Evolutionary conservation across 352 stramenopile species (phyloP).

Genomic region (Phytophthora ohioensis): DNA sequence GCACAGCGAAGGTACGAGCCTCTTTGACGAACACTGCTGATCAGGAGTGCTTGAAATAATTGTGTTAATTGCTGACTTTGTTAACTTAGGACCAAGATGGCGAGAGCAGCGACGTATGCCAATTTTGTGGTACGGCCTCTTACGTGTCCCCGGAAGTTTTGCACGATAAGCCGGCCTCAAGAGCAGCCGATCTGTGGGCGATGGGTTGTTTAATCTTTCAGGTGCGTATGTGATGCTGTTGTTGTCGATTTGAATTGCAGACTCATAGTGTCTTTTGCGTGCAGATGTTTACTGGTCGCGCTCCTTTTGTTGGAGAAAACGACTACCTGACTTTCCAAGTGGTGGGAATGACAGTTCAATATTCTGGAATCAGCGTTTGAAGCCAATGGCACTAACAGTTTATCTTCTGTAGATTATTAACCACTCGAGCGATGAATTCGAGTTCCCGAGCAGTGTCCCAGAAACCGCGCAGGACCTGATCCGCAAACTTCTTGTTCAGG

Average conservation of each 20-base stretch:
- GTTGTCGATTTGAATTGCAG: background rate
- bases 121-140: slow-evolving; percentile 91
- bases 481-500: slow-evolving; percentile 77
- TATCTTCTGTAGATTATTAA: slow-evolving; percentile 71
- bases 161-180: slow-evolving; percentile 80
- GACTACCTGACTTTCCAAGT: slow-evolving; percentile 93
- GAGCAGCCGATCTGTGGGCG: slow-evolving; percentile 91
- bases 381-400: slow-evolving; percentile 10
- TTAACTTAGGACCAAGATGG: slow-evolving; percentile 76
- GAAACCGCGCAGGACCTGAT: slow-evolving; percentile 79
- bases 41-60: background rate
- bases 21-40: background rate
- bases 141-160: slow-evolving; percentile 94
- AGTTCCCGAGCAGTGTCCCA: slow-evolving; percentile 75
- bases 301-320: slow-evolving; percentile 90
- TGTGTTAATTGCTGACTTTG: slow-evolving; percentile 10
- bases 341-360: slow-evolving; percentile 35
- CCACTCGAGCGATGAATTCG: slow-evolving; percentile 79
- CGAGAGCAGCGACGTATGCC: slow-evolving; percentile 56
- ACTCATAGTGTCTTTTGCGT: background rate
- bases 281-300: slow-evolving; percentile 84
- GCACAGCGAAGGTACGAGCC: slow-evolving; percentile 74
- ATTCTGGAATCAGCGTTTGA: background rate
- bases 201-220: slow-evolving; percentile 92
- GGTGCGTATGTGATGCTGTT: slow-evolving; percentile 30